Evolutionary conservation across 768 basidiomycete genomes (phyloP).

Genomic region (Ramaria sp.): DNA sequence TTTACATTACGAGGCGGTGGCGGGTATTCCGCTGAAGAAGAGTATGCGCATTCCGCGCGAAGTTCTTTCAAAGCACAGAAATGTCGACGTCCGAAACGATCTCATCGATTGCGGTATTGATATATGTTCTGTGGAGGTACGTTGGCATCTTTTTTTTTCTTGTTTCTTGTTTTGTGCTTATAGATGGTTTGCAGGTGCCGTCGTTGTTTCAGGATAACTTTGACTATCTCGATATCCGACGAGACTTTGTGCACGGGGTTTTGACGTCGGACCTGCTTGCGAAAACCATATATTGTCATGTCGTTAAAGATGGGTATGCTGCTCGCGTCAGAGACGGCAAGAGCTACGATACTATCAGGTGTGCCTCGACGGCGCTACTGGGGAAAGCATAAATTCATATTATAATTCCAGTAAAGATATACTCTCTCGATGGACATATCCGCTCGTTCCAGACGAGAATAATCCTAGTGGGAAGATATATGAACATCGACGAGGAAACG

Average conservation of each 20-base stretch:
- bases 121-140: constrained; percentile 86
- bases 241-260: constrained; percentile 90
- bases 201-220: constrained; percentile 98
- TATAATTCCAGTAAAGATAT: constrained; percentile 67
- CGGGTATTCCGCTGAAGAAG: constrained; percentile 55
- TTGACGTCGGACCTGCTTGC: constrained; percentile 89
- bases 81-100: constrained; percentile 82
- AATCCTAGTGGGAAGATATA: constrained; percentile 75
- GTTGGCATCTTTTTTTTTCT: constrained; percentile 12
- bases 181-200: constrained; percentile 50
- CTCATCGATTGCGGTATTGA: constrained; percentile 84
- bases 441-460: constrained; percentile 90
- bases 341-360: constrained; percentile 88
- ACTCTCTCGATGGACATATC: constrained; percentile 88
- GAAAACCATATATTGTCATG: constrained; percentile 88
- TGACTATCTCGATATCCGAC: constrained; percentile 85
- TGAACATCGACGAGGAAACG: constrained; percentile 79
- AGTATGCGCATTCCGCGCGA: constrained; percentile 66
- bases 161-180: constrained; percentile 1
- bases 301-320: constrained; percentile 83
- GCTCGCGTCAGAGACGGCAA: constrained; percentile 89
- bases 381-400: neutral
- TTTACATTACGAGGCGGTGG: constrained; percentile 72
- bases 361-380: constrained; percentile 3
- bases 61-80: constrained; percentile 56